These are phyloP conservation scores for Bothia castanella DNA, from an alignment of 1,284 basidiomycete species.

Conservation along the genomic window DNA sequence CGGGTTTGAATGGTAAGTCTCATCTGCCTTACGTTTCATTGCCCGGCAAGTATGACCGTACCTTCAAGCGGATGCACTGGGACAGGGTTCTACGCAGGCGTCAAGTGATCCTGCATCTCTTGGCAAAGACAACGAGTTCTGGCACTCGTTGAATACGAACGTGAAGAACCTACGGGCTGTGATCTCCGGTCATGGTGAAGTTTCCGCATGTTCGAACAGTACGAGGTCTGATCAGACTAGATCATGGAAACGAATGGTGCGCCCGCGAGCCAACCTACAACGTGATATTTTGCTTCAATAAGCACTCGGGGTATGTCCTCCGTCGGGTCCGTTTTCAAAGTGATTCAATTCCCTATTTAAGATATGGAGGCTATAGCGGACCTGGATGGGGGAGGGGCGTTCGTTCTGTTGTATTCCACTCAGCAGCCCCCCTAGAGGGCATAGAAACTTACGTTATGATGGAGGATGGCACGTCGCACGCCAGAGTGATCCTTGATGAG, in stretches of 20 bases:
- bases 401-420: slow-evolving; percentile 58
- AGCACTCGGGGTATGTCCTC: slow-evolving; percentile 60
- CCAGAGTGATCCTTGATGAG: slow-evolving; percentile 29
- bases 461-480: slow-evolving; percentile 48
- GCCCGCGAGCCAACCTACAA: slow-evolving; percentile 55
- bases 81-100: slow-evolving; percentile 57
- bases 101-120: slow-evolving; percentile 35
- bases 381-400: slow-evolving; percentile 60
- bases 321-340: not conserved
- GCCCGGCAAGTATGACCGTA: not conserved
- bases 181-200: slow-evolving; percentile 60
- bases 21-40: not conserved
- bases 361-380: slow-evolving; percentile 60
- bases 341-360: slow-evolving; percentile 21
- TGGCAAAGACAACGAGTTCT: slow-evolving; percentile 55
- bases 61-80: slow-evolving; percentile 50
- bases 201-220: not conserved
- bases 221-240: slow-evolving; percentile 33
- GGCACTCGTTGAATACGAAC: slow-evolving; percentile 54
- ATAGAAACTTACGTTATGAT: slow-evolving; percentile 62
- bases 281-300: slow-evolving; percentile 67
- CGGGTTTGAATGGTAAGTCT: slow-evolving; percentile 56
- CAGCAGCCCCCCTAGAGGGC: slow-evolving; percentile 40
- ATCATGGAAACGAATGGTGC: slow-evolving; percentile 74
- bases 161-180: slow-evolving; percentile 62